Evolutionary conservation across 257 asterid genomes (phyloP), one percentile per base, ranked within the genome.

Genomic region (Penstemon newberryi): DNA sequence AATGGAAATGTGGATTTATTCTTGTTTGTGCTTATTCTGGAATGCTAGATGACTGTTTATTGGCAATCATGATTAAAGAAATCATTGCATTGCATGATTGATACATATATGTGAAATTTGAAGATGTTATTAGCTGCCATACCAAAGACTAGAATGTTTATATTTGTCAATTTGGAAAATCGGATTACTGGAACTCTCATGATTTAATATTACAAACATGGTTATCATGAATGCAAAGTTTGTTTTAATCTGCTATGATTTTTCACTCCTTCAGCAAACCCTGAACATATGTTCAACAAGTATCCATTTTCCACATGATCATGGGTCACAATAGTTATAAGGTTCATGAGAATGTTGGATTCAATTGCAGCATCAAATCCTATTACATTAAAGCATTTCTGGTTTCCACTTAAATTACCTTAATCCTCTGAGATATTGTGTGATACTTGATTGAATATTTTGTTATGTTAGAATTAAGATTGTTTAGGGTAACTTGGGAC

Each of bases 21-120:
- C 36, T 19, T 57, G 44, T 63, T 46, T 47, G 65, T 63, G 67
- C 71, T 69, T 39, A 47, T 18, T 52, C 37, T 60, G 46, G 8
- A 70, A 71, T 46, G 60, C 42, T 56, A 15, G 4, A 63, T 13
- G 18, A 5, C 43, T 37, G 37, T 60, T 49, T 36, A 46, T 42
- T 55, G 44, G 6, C 25, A 12, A 49, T 49, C 59, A 44, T 7
- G 12, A 12, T 57, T 42, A 33, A 40, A 15, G n/a, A 10, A 4
- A 3, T 10, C n/a, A 49, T 49, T 12, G 60, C 38, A 18, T 39
- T 37, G 45, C 40, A 53, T 37, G 61, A 19, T 42, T 43, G 39
- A 33, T 39, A 49, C 52, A 9, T 13, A 4, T 12, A 37, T 39
- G 9, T 50, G 43, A 41, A 42, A 12, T 39, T 60, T 59, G 51